Evolutionary conservation across 495 filamentous ascomycete genomes (phyloP), one percentile per base, ranked within the genome.

Genomic region (Podospora conica): DNA sequence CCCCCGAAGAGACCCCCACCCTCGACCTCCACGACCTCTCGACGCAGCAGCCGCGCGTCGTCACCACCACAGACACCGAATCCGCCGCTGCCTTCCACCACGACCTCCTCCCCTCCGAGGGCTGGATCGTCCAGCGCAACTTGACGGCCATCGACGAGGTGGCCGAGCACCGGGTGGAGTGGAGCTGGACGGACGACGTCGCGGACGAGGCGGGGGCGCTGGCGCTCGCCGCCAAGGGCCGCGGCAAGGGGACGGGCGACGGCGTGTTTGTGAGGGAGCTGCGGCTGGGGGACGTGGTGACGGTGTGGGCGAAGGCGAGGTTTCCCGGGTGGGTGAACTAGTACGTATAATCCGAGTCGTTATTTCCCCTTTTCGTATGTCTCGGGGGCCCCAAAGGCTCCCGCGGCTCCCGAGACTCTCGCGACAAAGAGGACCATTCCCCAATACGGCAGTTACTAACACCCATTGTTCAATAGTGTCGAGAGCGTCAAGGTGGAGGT

Each of bases 251-350:
- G n/a, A 87, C 82, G 21, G 77, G 78, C n/a, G 77, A 83, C 72
- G 84, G 87, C 53, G 76, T 78, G 48, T 83, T 80, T 65, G 84
- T 91, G 20, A 77, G 84, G 15, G 76, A 79, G 29, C 68, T 91
- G 70, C 79, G 81, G 66, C 68, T 88, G 20, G 89, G 89, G 0
- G 88, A 92, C 74, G 79, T 85, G 15, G 77, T 91, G 48, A 85
- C 85, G 3, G 70, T 92, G 21, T 90, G 88, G 87, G 87, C 77
- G 5, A 82, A 84, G 62, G 82, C 87, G 0, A 79, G 86, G 60
- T 92, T 88, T 69, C 78, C 77, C 0, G 84, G 79, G 0, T 91
- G 90, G 90, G 28, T 29, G 1, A 91, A 91, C 63, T 63, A 79
- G n/a, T n/a, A n/a, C n/a, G n/a, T n/a, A n/a, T n/a, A n/a, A n/a